Base-by-base conservation (phyloP, 768 basidiomycete genomes). In the Leccinellum albellum region DNA sequence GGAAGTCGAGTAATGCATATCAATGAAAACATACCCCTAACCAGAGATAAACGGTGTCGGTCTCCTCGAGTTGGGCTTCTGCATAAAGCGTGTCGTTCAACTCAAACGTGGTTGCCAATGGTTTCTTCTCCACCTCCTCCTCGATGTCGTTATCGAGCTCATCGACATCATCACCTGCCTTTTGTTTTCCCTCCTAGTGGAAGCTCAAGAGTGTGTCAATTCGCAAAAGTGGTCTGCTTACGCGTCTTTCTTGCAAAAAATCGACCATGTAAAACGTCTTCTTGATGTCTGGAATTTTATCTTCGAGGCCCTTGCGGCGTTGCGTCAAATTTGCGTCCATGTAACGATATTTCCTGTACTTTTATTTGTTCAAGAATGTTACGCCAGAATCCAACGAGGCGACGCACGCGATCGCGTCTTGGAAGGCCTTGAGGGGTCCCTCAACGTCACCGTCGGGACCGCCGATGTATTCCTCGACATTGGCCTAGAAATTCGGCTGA, bases 281-380 rank as follows among this genome's bases (percentile, higher is more conserved):
- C 65, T 83, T 83, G 66, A 98, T 93, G 71, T 99, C 97, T 0
- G 96, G 95, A 35, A 98, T 94, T 79, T 99, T 98, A 59, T 92
- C 90, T 64, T 94, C 89, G 5, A 98, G 79, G 17, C 88, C 84
- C 51, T 80, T 80, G 53, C 89, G 80, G 47, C 94, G 82, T 66
- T 93, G 88, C 6, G 85, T 77, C 50, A 95, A 78, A 68, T 85
- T 94, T 15, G 84, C 76, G 64, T 98, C 96, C 96, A 99, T 98
- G 75, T 96, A 98, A 50, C 91, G 89, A 78, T 99, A 98, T 79
- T 99, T 98, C 65, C 96, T 99, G 76, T 67, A 71, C 78, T 57
- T 62, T 59, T 58, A 58, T 63, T 60, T 55, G 56, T 64, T 57
- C 61, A 44, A 60, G 58, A 61, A 53, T 37, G 54, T 51, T 33